Evolutionary conservation across 2,329 filamentous ascomycete genomes (phyloP).

Genomic region (Hypoxylon sp.): DNA sequence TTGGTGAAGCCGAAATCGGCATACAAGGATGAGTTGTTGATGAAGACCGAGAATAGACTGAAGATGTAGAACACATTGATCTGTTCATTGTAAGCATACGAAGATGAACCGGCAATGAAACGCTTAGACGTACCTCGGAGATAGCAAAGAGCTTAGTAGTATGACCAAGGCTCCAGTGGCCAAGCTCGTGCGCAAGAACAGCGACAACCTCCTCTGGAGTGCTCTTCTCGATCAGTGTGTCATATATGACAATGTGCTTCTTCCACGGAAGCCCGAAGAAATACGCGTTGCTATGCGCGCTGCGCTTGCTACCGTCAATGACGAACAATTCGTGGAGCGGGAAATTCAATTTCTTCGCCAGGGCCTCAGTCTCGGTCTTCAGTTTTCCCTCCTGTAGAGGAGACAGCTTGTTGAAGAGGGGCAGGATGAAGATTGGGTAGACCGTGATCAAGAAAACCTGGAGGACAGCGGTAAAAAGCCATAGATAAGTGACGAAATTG

Average conservation of each 20-base stretch:
- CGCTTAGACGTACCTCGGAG: conserved; percentile 71
- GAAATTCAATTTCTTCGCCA: conserved; percentile 88
- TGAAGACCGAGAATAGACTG: conserved; percentile 94
- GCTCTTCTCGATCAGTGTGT: conserved; percentile 96
- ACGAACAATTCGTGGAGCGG: conserved; percentile 93
- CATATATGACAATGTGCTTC: conserved; percentile 99
- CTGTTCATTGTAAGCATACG: conserved; percentile 60
- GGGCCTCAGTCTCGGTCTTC: conserved; percentile 86
- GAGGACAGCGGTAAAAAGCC: conserved; percentile 89
- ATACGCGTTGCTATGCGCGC: conserved; percentile 90
- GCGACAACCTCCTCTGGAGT: conserved; percentile 92
- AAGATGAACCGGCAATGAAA: not conserved
- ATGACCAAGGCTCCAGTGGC: conserved; percentile 96
- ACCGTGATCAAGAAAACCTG: conserved; percentile 96
- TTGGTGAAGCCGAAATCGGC: conserved; percentile 88
- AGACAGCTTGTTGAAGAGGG: conserved; percentile 97
- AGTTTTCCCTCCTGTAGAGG: conserved; percentile 88
- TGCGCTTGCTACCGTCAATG: conserved; percentile 91
- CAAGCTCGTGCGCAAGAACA: conserved; percentile 93
- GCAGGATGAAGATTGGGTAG: conserved; percentile 93
- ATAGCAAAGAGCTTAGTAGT: conserved; percentile 92
- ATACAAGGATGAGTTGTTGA: conserved; percentile 94
- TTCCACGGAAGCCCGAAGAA: conserved; percentile 99
- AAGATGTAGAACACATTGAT: conserved; percentile 98
- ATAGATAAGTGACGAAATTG: conserved; percentile 98